phyloP scores from a whole-genome alignment of 108 stramenopile species.

The Cyclotella cryptica region DNA sequence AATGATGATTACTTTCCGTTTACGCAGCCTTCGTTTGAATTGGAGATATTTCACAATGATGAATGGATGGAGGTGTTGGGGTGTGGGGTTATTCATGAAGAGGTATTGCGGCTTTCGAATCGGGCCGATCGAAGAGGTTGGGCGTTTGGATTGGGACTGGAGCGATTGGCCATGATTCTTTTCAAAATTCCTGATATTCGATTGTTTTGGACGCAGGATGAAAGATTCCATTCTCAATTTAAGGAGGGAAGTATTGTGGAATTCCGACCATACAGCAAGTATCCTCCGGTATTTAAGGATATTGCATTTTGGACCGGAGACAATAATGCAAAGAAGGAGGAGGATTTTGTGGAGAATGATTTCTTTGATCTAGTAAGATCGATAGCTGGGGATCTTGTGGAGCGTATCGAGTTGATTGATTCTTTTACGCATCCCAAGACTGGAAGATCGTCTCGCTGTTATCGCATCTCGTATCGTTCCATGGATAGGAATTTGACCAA shows the following conservation, averaged over 20 bases:
- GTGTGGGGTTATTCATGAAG: constrained; percentile 92
- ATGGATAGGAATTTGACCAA: constrained; percentile 90
- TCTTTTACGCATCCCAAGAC: constrained; percentile 87
- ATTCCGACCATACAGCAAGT: constrained; percentile 85
- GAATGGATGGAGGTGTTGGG: constrained; percentile 98
- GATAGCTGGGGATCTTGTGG: constrained; percentile 85
- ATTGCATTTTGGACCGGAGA: constrained; percentile 78
- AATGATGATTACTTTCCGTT: constrained; percentile 95
- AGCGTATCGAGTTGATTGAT: constrained; percentile 83
- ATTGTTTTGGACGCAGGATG: constrained; percentile 91
- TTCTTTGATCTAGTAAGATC: constrained; percentile 80
- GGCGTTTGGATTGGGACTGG: constrained; percentile 96
- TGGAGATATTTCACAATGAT: constrained; percentile 92
- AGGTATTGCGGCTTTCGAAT: constrained; percentile 82
- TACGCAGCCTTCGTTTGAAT: constrained; percentile 93
- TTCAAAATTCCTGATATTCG: constrained; percentile 96
- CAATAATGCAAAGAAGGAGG: constrained; percentile 28
- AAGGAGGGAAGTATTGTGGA: constrained; percentile 61
- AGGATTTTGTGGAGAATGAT: constrained; percentile 79
- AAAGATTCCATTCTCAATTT: constrained; percentile 91
- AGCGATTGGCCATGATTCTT: constrained; percentile 95
- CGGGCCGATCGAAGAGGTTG: constrained; percentile 80
- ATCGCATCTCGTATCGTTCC: constrained; percentile 80
- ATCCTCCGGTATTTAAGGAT: constrained; percentile 87
- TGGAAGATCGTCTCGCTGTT: constrained; percentile 69